Conservation (phyloP, 73 alveolate genomes). For the Urostyla sp. region DNA sequence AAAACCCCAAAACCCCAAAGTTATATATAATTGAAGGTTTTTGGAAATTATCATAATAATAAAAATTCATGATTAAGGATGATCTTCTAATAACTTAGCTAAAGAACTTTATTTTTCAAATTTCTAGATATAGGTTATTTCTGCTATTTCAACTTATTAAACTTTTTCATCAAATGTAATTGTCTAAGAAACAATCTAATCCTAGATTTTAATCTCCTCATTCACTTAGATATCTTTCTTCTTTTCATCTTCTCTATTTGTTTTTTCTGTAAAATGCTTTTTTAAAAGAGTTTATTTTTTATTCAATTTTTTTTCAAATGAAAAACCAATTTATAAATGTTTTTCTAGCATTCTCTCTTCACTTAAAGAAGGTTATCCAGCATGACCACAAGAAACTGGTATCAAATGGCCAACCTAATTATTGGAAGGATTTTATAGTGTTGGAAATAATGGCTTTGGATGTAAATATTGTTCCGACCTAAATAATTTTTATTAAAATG, state of each 20-base stretch:
- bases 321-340: slow-evolving; percentile 57
- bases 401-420: slow-evolving; percentile 56
- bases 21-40: neutral
- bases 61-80: no score
- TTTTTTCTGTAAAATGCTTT: neutral
- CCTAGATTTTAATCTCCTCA: neutral
- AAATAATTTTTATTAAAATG: neutral
- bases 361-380: slow-evolving; percentile 37
- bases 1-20: neutral
- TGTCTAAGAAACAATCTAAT: neutral
- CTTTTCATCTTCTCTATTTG: neutral
- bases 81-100: neutral
- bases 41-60: neutral
- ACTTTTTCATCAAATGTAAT: neutral
- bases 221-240: neutral
- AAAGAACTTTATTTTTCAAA: neutral
- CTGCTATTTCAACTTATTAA: neutral
- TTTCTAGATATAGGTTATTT: neutral
- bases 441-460: neutral
- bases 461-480: neutral
- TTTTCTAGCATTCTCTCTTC: slow-evolving; percentile 35
- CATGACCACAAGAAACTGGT: slow-evolving; percentile 66
- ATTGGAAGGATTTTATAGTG: slow-evolving; percentile 5
- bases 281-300: neutral
- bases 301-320: no score